These are phyloP conservation scores for Rhodomyrtus tomentosa DNA, from an alignment of 345 rosid genomes.

Conservation along the genomic window DNA sequence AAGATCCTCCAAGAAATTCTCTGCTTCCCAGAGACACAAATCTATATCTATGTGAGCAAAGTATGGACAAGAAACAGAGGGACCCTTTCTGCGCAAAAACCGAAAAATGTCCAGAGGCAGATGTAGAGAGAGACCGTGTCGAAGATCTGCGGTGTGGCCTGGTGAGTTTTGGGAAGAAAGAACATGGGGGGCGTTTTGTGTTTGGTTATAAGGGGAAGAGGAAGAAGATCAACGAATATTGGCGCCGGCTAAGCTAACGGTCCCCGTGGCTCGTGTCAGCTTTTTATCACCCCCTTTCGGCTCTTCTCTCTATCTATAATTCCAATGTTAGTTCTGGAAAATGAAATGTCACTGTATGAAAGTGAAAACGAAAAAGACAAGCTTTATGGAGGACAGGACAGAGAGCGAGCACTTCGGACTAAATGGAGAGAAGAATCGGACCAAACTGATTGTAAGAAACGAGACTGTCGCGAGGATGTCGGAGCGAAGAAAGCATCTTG, in stretches of 20 bases:
- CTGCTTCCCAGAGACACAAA: neutral
- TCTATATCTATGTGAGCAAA: neutral
- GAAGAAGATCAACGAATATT: conserved; percentile 23
- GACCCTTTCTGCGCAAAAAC: neutral
- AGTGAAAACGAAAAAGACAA: neutral
- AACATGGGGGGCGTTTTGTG: conserved; percentile 6
- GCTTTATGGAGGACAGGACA: neutral
- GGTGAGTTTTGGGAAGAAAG: conserved; percentile 9
- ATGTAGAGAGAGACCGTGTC: neutral
- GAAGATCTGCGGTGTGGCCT: neutral
- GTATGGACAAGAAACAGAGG: neutral
- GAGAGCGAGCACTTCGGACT: neutral
- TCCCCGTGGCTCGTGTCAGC: conserved; percentile 25
- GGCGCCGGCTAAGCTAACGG: conserved; percentile 53
- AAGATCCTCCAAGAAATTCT: neutral
- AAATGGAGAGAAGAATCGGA: neutral
- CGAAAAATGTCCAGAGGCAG: neutral
- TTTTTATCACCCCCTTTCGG: neutral
- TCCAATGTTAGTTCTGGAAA: neutral
- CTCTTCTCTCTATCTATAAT: neutral
- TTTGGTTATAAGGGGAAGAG: conserved; percentile 14
- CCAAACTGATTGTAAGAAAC: neutral
- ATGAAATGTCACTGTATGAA: neutral
- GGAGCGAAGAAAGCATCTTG: neutral
- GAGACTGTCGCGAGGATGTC: neutral